Evolutionary conservation across 2,329 filamentous ascomycete genomes (phyloP), one percentile per base, ranked within the genome.

Genomic region (Alternaria sp.): DNA sequence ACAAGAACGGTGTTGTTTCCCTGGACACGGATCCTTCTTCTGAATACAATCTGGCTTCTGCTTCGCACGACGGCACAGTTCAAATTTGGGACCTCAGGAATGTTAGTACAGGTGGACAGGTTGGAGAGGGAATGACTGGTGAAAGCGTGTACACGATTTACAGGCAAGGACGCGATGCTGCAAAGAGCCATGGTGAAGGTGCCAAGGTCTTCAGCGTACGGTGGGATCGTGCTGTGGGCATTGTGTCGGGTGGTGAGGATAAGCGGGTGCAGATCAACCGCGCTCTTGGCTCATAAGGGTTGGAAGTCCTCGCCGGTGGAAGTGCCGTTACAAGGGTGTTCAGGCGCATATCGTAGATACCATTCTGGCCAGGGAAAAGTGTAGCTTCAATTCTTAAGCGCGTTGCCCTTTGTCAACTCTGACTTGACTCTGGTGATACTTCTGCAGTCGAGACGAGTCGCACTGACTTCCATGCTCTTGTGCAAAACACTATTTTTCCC

Each of bases 1-100:
- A 98, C 81, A 88, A 88, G 61, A 97, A 97, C 81, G 85, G 84
- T 7, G 85, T 90, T 11, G 85, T 88, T 3, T 81, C 82, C n/a
- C 80, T 91, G 40, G 83, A 85, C 12, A 81, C 81, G 11, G 85
- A 88, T 68, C 87, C 87, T 0, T 85, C 87, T 41, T 94, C 90
- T 73, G 88, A 90, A 64, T 92, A 94, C 81, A 89, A 91, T n/a
- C 85, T 99, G 9, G 92, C 94, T 0, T 95, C 91, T 32, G 94
- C 88, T n/a, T 92, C 91, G 46, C 92, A 97, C 79, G 95, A 99
- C 78, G 93, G 94, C 34, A 97, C 93, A 1, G 95, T 92, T 73
- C 87, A 93, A 53, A 89, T 99, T 50, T 99, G 95, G 95, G 95
- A 99, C 83, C 85, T 98, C 66, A 86, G 95, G 56, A 90, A 88